These are phyloP conservation scores for Ophiostoma ulmi DNA, from an alignment of 2,329 filamentous ascomycete genomes.

Conservation along the genomic window DNA sequence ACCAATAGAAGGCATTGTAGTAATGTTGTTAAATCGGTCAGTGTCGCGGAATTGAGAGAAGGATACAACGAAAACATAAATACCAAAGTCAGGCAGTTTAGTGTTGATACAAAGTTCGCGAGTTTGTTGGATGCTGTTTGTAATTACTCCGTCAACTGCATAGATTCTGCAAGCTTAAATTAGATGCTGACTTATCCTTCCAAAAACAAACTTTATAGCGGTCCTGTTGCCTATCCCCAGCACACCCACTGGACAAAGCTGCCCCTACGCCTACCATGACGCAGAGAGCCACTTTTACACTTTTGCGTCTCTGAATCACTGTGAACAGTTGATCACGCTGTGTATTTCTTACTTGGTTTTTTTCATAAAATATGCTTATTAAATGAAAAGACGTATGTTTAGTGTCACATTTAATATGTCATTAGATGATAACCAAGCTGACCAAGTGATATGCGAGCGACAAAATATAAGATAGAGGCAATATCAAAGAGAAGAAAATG, in stretches of 20 bases:
- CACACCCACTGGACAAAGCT: background rate
- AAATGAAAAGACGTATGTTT: background rate
- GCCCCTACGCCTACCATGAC: background rate
- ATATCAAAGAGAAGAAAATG: background rate
- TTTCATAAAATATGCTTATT: background rate
- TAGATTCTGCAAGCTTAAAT: background rate
- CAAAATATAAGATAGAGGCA: background rate
- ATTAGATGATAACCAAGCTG: too few species aligned
- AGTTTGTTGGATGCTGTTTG: background rate
- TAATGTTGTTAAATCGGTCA: background rate
- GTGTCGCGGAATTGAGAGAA: too few species aligned
- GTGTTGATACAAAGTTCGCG: background rate
- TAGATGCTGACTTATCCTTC: slow-evolving; percentile 3
- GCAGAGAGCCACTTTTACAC: background rate
- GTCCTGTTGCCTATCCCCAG: background rate
- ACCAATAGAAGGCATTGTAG: background rate
- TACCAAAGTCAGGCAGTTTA: background rate
- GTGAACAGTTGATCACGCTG: background rate
- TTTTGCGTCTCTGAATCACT: background rate
- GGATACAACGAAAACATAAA: too few species aligned
- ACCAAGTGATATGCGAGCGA: background rate
- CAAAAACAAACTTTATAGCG: background rate
- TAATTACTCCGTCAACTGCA: background rate
- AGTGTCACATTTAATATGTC: background rate
- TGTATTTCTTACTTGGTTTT: background rate